Percentiles rank a stretch among this genome's conserved stretches.
Evolutionary conservation across 2,329 filamentous ascomycete genomes (phyloP).

Genomic region (Ascocoryne sarcoides): DNA sequence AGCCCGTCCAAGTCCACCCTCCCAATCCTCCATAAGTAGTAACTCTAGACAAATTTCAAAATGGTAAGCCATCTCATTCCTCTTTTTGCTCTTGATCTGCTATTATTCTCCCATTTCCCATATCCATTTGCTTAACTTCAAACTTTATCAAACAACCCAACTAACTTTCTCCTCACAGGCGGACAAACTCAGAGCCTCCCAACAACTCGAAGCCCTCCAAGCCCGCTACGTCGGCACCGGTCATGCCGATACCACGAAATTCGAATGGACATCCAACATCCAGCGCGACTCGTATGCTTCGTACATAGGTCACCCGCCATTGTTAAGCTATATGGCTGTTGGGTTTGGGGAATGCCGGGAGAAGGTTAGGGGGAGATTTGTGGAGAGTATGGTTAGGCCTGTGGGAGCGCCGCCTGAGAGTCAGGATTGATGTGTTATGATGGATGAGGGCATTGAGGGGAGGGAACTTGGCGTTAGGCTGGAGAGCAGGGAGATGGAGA

Average conservation of each 20-base stretch:
- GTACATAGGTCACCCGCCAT: constrained; percentile 80
- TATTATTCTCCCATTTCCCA: no score
- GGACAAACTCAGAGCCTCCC: constrained; percentile 94
- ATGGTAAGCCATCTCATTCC: no score
- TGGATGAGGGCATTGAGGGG: not conserved
- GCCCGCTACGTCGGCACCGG: constrained; percentile 93
- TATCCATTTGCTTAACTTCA: no score
- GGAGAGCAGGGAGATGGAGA: no score
- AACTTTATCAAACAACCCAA: no score
- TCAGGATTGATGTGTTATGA: constrained; percentile 28
- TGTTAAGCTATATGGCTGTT: constrained; percentile 82
- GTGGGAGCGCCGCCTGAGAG: constrained; percentile 59
- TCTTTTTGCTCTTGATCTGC: no score
- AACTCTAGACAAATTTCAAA: no score
- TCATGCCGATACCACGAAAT: constrained; percentile 91
- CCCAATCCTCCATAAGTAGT: no score
- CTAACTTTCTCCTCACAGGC: no score
- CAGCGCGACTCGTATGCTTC: constrained; percentile 85
- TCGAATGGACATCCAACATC: constrained; percentile 96
- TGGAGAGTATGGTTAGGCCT: constrained; percentile 70
- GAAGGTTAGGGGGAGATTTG: constrained; percentile 69
- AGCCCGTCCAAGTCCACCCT: no score
- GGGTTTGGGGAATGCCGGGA: constrained; percentile 79
- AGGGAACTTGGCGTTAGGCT: not conserved
- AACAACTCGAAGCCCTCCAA: constrained; percentile 95